Conservation (phyloP, 805 yeast species). For the Schizosaccharomyces lindneri region DNA sequence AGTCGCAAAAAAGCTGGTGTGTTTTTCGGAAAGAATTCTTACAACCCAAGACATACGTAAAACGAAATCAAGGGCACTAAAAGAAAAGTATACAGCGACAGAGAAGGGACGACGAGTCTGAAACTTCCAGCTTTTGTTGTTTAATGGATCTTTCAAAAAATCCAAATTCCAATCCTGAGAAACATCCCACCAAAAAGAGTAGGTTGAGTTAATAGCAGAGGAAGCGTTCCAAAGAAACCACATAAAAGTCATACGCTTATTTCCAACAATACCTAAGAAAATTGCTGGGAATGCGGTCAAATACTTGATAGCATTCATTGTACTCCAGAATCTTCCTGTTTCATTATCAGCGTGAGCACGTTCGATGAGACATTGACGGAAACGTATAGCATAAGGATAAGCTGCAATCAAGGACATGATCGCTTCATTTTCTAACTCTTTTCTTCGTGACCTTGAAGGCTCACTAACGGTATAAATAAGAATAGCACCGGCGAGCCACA, state of each 20-base stretch:
- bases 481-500: background rate
- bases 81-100: conserved; percentile 24
- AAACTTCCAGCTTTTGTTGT: conserved; percentile 6
- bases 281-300: conserved; percentile 34
- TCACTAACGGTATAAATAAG: conserved; percentile 20
- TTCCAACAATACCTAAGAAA: conserved; percentile 12
- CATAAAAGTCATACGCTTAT: conserved; percentile 3
- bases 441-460: conserved; percentile 17
- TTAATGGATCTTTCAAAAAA: conserved; percentile 11
- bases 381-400: conserved; percentile 50
- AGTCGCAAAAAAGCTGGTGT: conserved; percentile 9
- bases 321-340: conserved; percentile 20
- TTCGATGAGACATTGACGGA: conserved; percentile 60
- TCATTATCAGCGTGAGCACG: conserved; percentile 21
- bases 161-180: conserved; percentile 68
- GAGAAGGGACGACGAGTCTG: conserved; percentile 7
- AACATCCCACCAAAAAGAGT: conserved; percentile 74
- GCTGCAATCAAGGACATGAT: conserved; percentile 17
- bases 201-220: conserved; percentile 42
- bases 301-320: conserved; percentile 50
- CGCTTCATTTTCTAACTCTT: conserved; percentile 7
- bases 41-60: conserved; percentile 60
- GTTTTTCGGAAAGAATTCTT: conserved; percentile 20
- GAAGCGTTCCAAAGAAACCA: conserved; percentile 15
- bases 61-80: conserved; percentile 33